A percentile compares a stretch with the other conserved stretches of the same genome.
Evolutionary conservation across 495 filamentous ascomycete species (phyloP).

Genomic region (Bathelium albidoporum): DNA sequence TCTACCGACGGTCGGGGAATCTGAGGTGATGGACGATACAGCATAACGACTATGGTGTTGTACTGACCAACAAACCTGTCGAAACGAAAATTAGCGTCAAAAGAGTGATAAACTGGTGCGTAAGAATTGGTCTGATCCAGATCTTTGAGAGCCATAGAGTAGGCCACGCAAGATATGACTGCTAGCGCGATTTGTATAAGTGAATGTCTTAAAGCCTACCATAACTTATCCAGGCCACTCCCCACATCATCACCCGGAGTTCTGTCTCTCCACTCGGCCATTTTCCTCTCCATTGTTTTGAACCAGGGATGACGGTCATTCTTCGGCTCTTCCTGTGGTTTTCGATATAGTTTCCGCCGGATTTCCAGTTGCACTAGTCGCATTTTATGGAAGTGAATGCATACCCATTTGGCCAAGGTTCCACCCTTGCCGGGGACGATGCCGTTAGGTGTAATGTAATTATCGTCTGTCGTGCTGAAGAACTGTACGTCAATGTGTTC

Average conservation of each 20-base stretch:
- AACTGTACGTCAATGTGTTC: constrained; percentile 76
- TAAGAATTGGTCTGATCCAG: background rate
- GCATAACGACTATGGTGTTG: constrained; percentile 74
- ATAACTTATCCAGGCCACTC: constrained; percentile 53
- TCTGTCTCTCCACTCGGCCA: constrained; percentile 59
- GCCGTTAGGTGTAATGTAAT: constrained; percentile 68
- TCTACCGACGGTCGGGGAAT: constrained; percentile 67
- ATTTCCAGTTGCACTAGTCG: constrained; percentile 79
- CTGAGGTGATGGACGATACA: constrained; percentile 82
- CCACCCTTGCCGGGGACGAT: constrained; percentile 51
- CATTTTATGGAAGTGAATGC: constrained; percentile 92
- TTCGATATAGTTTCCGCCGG: constrained; percentile 69
- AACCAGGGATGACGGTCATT: constrained; percentile 83
- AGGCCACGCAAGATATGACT: background rate
- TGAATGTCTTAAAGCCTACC: constrained; percentile 33
- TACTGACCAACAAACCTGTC: constrained; percentile 66
- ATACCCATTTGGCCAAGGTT: constrained; percentile 68
- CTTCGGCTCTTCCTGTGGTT: constrained; percentile 58
- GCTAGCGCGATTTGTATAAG: background rate
- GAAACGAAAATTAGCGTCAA: background rate
- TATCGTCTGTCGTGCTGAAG: constrained; percentile 68
- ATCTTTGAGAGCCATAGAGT: background rate
- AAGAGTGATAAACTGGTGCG: background rate
- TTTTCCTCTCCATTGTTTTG: constrained; percentile 59
- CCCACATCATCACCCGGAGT: constrained; percentile 53